phyloP scores from a whole-genome alignment of 73 alveolate genomes.

The Tetrahymena borealis region DNA sequence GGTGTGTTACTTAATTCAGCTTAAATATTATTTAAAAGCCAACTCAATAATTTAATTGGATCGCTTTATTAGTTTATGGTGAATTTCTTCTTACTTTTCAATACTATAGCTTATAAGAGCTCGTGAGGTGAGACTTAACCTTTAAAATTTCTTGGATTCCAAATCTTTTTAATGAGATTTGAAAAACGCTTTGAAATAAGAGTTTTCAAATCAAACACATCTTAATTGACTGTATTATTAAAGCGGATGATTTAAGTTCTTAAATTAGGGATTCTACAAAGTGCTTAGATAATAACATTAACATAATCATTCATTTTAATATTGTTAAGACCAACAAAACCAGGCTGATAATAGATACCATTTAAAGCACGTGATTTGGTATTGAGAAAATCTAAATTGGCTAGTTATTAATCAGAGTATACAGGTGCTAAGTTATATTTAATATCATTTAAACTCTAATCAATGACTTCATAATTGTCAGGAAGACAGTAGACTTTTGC shows the following conservation, averaged over 20 bases:
- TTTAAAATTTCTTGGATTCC: conserved; percentile 95
- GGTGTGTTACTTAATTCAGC: conserved; percentile 45
- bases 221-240: conserved; percentile 48
- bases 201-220: conserved; percentile 47
- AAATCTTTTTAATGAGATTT: conserved; percentile 88
- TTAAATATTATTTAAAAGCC: conserved; percentile 80
- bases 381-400: conserved; percentile 55
- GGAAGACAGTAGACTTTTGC: conserved; percentile 87
- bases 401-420: conserved; percentile 57
- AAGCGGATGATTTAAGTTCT: conserved; percentile 65
- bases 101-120: conserved; percentile 43
- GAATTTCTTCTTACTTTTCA: conserved; percentile 56
- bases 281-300: conserved; percentile 87
- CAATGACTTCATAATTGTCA: conserved; percentile 88
- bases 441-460: conserved; percentile 69
- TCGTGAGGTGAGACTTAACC: conserved; percentile 68
- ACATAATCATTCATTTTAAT: conserved; percentile 87
- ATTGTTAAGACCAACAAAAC: conserved; percentile 88
- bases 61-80: conserved; percentile 74
- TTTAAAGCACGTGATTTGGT: conserved; percentile 69
- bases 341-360: conserved; percentile 75
- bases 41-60: conserved; percentile 81
- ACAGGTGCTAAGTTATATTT: conserved; percentile 68
- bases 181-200: conserved; percentile 66
- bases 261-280: conserved; percentile 71